Conservation (phyloP, 208 protist genomes). For the Leishmania tropica region DNA sequence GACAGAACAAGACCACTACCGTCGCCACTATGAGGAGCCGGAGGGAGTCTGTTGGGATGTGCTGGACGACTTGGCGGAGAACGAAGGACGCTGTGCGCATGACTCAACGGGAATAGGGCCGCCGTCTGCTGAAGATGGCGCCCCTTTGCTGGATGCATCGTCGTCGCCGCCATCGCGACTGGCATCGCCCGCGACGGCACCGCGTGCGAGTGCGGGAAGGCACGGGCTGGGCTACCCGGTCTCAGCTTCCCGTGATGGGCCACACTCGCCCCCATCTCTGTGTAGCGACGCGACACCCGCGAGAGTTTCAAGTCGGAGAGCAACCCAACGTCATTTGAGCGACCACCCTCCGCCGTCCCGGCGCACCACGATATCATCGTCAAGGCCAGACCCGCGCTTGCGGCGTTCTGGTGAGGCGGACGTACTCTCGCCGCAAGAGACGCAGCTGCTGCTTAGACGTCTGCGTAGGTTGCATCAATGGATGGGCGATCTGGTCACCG, state of each 20-base stretch:
- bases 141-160: not conserved
- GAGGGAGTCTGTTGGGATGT: constrained; percentile 28
- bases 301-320: not conserved
- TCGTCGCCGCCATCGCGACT: not conserved
- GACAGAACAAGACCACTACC: constrained; percentile 5
- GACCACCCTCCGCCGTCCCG: not conserved
- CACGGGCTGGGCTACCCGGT: not conserved
- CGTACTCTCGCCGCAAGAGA: not conserved
- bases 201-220: not conserved
- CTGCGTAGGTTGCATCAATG: constrained; percentile 16
- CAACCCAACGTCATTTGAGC: not conserved
- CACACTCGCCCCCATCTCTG: not conserved
- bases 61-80: constrained; percentile 1
- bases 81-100: not conserved
- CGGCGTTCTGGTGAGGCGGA: not conserved
- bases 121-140: not conserved
- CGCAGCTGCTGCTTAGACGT: constrained; percentile 10
- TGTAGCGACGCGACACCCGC: not conserved
- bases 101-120: not conserved
- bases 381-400: not conserved
- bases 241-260: not conserved
- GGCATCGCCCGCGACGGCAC: not conserved
- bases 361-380: not conserved
- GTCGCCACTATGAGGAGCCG: constrained; percentile 8
- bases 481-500: constrained; percentile 6